These are phyloP conservation scores for Salix dunnii DNA, from an alignment of 345 rosid genomes.

Conservation along the genomic window DNA sequence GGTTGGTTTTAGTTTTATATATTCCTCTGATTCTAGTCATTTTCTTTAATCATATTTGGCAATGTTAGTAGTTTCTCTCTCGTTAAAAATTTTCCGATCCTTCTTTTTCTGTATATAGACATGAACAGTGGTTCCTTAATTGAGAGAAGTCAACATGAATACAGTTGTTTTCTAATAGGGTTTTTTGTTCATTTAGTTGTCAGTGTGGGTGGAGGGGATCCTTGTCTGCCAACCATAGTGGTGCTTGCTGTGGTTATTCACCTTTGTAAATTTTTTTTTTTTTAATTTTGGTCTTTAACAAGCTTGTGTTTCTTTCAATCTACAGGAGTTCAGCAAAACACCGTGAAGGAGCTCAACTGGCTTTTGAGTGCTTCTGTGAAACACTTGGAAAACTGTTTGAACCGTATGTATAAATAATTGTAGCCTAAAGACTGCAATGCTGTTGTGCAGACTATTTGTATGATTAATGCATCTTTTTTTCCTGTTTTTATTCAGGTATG, in stretches of 20 bases:
- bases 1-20: not conserved
- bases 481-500: slow-evolving; percentile 55
- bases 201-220: too few species aligned
- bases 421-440: not conserved
- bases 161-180: too few species aligned
- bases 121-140: too few species aligned
- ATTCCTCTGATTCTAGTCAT: not conserved
- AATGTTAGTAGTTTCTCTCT: too few species aligned
- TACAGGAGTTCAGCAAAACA: slow-evolving; percentile 78
- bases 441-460: not conserved
- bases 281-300: not conserved
- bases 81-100: too few species aligned
- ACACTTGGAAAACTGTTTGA: slow-evolving; percentile 90
- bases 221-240: too few species aligned
- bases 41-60: too few species aligned
- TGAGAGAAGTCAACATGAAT: too few species aligned
- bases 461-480: not conserved
- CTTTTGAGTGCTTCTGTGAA: slow-evolving; percentile 96
- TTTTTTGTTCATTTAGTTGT: too few species aligned
- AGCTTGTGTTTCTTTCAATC: slow-evolving; percentile 10
- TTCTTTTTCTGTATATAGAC: too few species aligned
- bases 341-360: slow-evolving; percentile 94
- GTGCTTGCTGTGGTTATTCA: not conserved
- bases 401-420: slow-evolving; percentile 54
- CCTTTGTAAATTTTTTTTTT: not conserved